These are phyloP conservation scores for Rhodomyrtus psidioides DNA, from an alignment of 441 rosid genomes.

Conservation along the genomic window DNA sequence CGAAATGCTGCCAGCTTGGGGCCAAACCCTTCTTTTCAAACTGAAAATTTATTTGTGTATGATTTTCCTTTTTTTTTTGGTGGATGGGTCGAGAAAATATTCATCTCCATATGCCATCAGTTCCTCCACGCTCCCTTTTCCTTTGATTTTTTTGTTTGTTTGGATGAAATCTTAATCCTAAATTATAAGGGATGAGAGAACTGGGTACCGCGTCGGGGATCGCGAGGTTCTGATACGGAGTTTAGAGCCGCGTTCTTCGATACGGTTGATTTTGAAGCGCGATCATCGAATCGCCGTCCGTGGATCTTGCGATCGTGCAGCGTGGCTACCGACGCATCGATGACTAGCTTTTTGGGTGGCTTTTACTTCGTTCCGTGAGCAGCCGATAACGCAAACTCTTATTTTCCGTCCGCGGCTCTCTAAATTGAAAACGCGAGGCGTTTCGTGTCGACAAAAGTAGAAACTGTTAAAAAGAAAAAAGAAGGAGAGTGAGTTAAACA, in stretches of 20 bases:
- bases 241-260: fast-evolving
- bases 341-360: too few relatives aligned
- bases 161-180: neutral
- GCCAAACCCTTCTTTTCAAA: neutral
- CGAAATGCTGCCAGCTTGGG: neutral
- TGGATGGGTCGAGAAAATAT: neutral
- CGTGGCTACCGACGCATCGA: too few relatives aligned
- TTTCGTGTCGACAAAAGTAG: neutral
- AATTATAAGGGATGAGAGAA: neutral
- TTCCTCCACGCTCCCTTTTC: neutral
- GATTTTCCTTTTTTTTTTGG: neutral
- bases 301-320: too few relatives aligned
- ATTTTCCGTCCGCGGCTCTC: neutral
- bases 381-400: too few relatives aligned
- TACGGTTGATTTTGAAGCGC: neutral
- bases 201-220: too few relatives aligned
- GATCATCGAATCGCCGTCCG: neutral
- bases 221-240: neutral
- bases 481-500: too few relatives aligned
- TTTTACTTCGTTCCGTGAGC: neutral
- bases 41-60: neutral
- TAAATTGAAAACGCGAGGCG: neutral
- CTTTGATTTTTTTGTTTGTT: neutral
- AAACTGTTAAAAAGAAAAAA: too few relatives aligned
- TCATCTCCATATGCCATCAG: neutral